Evolutionary conservation across 2,329 filamentous ascomycete genomes (phyloP).

Genomic region (Colletotrichum cordylinicola): DNA sequence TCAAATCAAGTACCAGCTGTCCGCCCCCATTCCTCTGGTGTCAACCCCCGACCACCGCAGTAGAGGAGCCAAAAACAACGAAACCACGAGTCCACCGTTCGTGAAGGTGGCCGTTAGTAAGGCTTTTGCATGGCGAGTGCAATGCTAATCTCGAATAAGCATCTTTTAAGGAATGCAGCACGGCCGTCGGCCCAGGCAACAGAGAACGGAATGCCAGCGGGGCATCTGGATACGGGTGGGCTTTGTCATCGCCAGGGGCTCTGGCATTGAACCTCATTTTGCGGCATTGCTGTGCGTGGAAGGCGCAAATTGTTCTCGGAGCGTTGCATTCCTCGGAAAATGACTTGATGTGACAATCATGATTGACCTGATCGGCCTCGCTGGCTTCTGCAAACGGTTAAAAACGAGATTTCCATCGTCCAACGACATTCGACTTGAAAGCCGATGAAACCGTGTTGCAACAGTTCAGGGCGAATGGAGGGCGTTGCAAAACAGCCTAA

Average conservation of each 20-base stretch:
- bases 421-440: not conserved
- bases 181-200: not conserved
- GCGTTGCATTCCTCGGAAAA: not conserved
- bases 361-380: not conserved
- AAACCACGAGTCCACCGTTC: not conserved
- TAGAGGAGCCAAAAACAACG: not conserved
- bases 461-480: not conserved
- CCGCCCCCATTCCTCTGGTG: not conserved
- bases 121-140: conserved; percentile 1
- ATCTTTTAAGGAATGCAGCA: not conserved
- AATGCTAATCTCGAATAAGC: conserved; percentile 2
- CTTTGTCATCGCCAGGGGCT: not conserved
- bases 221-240: not conserved
- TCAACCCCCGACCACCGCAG: not conserved
- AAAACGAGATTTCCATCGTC: not conserved
- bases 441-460: conserved; percentile 4
- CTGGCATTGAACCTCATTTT: conserved; percentile 2
- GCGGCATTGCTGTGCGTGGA: not conserved
- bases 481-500: not conserved
- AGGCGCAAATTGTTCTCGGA: not conserved
- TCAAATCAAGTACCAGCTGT: not conserved
- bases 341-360: not conserved
- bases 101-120: not conserved
- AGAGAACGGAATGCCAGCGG: not conserved
- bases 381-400: not conserved